Percentiles rank a stretch among this genome's conserved stretches.
Conservation (phyloP, 106 monocot genomes). For the Dioscorea dumetorum region DNA sequence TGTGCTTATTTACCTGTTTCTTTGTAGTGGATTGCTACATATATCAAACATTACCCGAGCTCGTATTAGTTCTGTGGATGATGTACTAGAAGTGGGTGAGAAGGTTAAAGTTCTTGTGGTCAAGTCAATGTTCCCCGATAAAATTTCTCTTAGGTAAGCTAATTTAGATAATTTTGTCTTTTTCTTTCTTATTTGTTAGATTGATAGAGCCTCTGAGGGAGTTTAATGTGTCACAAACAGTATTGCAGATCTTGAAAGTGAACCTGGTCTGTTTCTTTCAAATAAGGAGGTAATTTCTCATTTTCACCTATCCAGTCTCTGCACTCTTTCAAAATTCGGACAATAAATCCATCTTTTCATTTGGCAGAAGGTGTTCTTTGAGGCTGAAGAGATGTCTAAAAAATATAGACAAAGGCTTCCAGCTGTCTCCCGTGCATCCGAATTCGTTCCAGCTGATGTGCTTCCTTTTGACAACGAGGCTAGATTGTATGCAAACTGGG, state of each 20-base stretch:
- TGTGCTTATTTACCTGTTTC: not conserved
- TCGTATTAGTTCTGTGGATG: constrained; percentile 43
- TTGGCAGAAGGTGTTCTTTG: constrained; percentile 72
- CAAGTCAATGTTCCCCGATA: constrained; percentile 79
- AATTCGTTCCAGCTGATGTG: constrained; percentile 9
- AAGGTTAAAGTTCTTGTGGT: constrained; percentile 93
- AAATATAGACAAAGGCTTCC: constrained; percentile 47
- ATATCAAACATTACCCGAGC: constrained; percentile 71
- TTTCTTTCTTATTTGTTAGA: not conserved
- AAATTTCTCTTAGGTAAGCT: constrained; percentile 74
- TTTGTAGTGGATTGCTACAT: constrained; percentile 83
- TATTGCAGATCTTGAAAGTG: constrained; percentile 87
- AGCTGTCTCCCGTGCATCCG: constrained; percentile 14
- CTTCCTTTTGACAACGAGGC: constrained; percentile 71
- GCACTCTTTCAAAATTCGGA: not conserved
- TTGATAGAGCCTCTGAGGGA: constrained; percentile 1
- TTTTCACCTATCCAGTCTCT: not conserved
- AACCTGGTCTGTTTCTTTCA: constrained; percentile 79
- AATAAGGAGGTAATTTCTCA: constrained; percentile 52
- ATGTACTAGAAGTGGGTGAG: constrained; percentile 66
- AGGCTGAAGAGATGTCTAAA: constrained; percentile 84
- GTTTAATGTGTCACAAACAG: constrained; percentile 34
- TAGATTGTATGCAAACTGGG: constrained; percentile 69
- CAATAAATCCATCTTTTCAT: not conserved
- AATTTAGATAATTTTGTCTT: not conserved